Evolutionary conservation across 495 filamentous ascomycete species (phyloP).

Genomic region (Neurospora sp.): DNA sequence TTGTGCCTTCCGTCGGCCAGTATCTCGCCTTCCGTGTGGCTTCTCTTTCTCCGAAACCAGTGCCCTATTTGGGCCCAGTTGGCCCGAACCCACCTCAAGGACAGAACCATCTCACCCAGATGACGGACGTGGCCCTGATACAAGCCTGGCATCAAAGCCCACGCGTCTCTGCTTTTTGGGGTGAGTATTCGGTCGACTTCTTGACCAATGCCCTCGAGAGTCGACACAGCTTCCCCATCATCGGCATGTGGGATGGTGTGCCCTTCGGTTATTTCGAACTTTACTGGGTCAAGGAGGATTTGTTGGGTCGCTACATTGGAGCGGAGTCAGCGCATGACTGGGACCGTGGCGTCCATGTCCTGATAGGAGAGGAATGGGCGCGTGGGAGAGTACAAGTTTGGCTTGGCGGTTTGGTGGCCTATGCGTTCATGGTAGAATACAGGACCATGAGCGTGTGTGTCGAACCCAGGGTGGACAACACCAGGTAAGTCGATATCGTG

Average conservation of each 20-base stretch:
- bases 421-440: slow-evolving; percentile 67
- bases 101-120: slow-evolving; percentile 15
- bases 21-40: slow-evolving; percentile 85
- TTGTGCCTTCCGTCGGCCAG: slow-evolving; percentile 69
- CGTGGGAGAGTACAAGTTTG: slow-evolving; percentile 70
- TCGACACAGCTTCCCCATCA: slow-evolving; percentile 76
- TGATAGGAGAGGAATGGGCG: slow-evolving; percentile 91
- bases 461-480: slow-evolving; percentile 89
- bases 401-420: slow-evolving; percentile 79
- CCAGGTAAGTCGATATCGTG: slow-evolving; percentile 49
- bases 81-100: slow-evolving; percentile 24
- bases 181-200: slow-evolving; percentile 57
- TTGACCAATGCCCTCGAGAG: slow-evolving; percentile 52
- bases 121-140: slow-evolving; percentile 64
- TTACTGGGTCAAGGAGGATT: slow-evolving; percentile 97
- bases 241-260: slow-evolving; percentile 89
- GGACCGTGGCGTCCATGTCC: slow-evolving; percentile 78
- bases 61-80: slow-evolving; percentile 44
- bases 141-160: slow-evolving; percentile 86
- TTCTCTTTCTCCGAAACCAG: slow-evolving; percentile 43
- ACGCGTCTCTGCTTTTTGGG: slow-evolving; percentile 77
- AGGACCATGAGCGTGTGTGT: slow-evolving; percentile 73
- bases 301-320: slow-evolving; percentile 55
- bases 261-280: slow-evolving; percentile 98
- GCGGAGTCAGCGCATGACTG: slow-evolving; percentile 55